These are phyloP conservation scores for Phytophthora citrophthora DNA, from an alignment of 352 stramenopile species.

Conservation along the genomic window DNA sequence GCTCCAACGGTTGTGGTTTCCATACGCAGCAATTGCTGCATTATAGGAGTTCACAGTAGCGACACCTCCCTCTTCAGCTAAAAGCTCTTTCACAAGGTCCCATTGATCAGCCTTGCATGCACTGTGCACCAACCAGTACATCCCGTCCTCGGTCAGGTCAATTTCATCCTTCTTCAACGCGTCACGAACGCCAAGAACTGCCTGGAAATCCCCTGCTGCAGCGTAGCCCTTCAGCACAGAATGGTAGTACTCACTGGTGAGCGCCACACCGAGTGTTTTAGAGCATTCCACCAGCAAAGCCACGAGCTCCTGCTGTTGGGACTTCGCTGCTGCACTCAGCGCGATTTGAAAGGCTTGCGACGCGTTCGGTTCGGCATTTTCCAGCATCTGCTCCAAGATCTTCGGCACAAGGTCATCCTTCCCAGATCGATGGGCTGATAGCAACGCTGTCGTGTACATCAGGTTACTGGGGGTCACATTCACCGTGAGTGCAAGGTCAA, in stretches of 20 bases:
- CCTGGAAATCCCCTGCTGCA: conserved; percentile 59
- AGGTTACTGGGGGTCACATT: conserved; percentile 63
- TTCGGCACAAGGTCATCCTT: conserved; percentile 3
- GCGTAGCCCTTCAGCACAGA: conserved; percentile 76
- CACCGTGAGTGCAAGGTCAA: conserved; percentile 67
- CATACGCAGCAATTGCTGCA: conserved; percentile 67
- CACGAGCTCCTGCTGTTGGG: conserved; percentile 68
- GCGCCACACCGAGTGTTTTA: conserved; percentile 53
- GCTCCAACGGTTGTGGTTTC: conserved; percentile 63
- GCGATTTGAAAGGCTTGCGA: conserved; percentile 26
- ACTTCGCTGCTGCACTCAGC: conserved; percentile 69
- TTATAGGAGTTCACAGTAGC: conserved; percentile 66
- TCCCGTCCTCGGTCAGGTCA: conserved; percentile 66
- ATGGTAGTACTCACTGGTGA: conserved; percentile 75
- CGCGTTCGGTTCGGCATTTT: conserved; percentile 9
- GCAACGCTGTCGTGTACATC: conserved; percentile 60
- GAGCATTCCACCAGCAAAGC: conserved; percentile 78
- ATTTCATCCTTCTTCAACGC: conserved; percentile 53
- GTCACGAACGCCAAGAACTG: conserved; percentile 55
- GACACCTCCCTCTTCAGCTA: conserved; percentile 42
- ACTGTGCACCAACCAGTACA: conserved; percentile 70
- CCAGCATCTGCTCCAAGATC: conserved; percentile 18
- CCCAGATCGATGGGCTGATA: conserved; percentile 7
- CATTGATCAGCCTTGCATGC: conserved; percentile 58
- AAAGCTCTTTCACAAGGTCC: conserved; percentile 55